Evolutionary conservation across 140 eudicot species (phyloP), one percentile per base, ranked within the genome.

Genomic region (Anethum foeniculum): DNA sequence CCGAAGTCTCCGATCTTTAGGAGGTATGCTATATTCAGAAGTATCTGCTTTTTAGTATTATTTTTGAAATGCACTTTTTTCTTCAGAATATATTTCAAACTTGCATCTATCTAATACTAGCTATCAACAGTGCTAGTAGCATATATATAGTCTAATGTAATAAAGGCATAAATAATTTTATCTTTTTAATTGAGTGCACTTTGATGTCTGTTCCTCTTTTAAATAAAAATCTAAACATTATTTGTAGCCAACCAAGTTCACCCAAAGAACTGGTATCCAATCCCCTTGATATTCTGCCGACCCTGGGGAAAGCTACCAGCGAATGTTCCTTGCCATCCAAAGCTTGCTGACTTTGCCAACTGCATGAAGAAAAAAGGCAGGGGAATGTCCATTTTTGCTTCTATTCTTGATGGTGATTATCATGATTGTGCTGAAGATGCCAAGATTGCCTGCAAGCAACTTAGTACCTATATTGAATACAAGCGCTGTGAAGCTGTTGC

Each of bases 301-400:
- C 99, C 99, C 14, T 96, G 99, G 99, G 99, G 99, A 5, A 93
- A 91, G 83, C 87, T 96, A 56, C 99, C 99, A 0, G 99, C 93
- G 83, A 96, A 96, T 49, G 99, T 96, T 38, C 99, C 99, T 4
- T 96, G 99, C 82, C 99, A 96, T 84, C 99, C 99, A 18, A 96
- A 96, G 78, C 98, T 96, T 6, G 99, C 99, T 0, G 99, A 96
- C 76, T 96, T 96, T 78, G 99, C 99, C 51, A 96, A 96, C 80
- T 96, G 92, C 84, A 91, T 96, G 99, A 96, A 96, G 88, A 96
- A 96, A 84, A 96, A 96, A 79, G 99, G 99, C 77, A 85, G 99
- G 34, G 99, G 99, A 80, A 88, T 96, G 98, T 96, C 99, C 60
- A 91, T 96, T 77, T 96, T 96, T 81, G 93, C 90, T 60, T 93